Evolutionary conservation across 768 basidiomycete genomes (phyloP), one percentile per base, ranked within the genome.

Genomic region (Auriculariales sp.): DNA sequence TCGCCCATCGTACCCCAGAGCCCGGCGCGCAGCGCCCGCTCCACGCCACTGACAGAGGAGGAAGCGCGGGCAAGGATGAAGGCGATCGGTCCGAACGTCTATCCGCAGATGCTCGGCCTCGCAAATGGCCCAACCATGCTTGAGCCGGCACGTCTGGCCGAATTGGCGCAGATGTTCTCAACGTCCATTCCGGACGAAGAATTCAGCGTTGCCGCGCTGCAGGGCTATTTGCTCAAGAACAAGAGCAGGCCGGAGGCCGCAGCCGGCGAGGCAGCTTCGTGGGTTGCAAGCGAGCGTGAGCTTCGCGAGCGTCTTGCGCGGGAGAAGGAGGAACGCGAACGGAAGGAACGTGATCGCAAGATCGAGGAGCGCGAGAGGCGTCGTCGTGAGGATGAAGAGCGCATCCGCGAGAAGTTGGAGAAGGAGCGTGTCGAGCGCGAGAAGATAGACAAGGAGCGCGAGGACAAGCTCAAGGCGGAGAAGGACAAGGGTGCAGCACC

Each of bases 181-280:
- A 83, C 86, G 54, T 69, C 77, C 22, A 78, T 93, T 19, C 88
- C 91, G 0, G 83, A 89, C 31, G 80, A 83, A 33, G 83, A 86
- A 66, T 88, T 92, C 60, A 86, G 84, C 58, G 84, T 92, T 49
- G 90, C 91, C 17, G 83, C 87, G 50, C 69, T 95, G 49, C 90
- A 93, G 67, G 90, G 88, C 62, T 91, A 87, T 65, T 60, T 93
- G 52, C 70, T 94, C 51, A 81, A 82, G 65, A 81, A 89, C 68
- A 92, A 93, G 67, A 79, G 81, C 19, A 71, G 83, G 49, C 88
- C 89, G 2, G 82, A 88, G 58, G 69, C 71, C 2, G 87, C 88
- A 24, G 81, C 86, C 2, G 66, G 70, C 19, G 78, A 74, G 11
- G 80, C 79, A 19, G 70, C 68, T 1, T 72, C 66, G 32, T 93